A percentile compares a stretch with the other conserved stretches of the same genome.
phyloP scores from a whole-genome alignment of 164 flowering plant genomes.

The Dillenia suffruticosa region DNA sequence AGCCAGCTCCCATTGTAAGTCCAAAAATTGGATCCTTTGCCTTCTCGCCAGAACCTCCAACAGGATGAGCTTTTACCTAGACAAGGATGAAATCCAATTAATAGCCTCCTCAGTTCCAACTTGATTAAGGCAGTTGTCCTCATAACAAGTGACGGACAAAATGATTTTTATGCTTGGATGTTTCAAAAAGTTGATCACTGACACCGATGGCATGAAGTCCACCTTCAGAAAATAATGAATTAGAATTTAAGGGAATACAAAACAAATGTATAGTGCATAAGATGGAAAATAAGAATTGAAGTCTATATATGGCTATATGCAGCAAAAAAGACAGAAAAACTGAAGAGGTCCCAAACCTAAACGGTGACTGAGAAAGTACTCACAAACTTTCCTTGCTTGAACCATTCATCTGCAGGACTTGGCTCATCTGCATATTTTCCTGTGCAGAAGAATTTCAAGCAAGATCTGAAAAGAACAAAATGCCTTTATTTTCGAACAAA shows the following conservation, averaged over 20 bases:
- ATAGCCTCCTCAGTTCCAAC: background rate
- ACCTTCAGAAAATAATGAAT: too few species aligned
- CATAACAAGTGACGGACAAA: too few species aligned
- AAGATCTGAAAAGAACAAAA: background rate
- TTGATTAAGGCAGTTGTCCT: too few species aligned
- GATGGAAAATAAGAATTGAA: background rate
- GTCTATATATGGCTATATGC: background rate
- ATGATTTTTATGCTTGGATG: too few species aligned
- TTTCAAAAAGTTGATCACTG: too few species aligned
- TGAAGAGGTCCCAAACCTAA: too few species aligned
- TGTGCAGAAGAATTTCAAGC: conserved; percentile 18
- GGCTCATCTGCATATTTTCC: conserved; percentile 86
- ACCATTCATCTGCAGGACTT: conserved; percentile 82
- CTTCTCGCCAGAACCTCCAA: conserved; percentile 66
- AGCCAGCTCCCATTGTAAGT: conserved; percentile 68
- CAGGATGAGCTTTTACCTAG: conserved; percentile 77
- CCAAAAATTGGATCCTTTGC: conserved; percentile 96
- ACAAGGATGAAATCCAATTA: conserved; percentile 1
- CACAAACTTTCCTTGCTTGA: conserved; percentile 77
- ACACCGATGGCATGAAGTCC: too few species aligned
- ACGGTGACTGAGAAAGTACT: conserved; percentile 13
- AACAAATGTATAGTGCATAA: too few species aligned
- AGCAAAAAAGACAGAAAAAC: background rate
- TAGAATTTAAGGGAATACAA: too few species aligned
- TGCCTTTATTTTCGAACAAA: background rate